Evolutionary conservation across 2,329 filamentous ascomycete genomes (phyloP), one percentile per base, ranked within the genome.

Genomic region (Cryoendolithus antarcticus): DNA sequence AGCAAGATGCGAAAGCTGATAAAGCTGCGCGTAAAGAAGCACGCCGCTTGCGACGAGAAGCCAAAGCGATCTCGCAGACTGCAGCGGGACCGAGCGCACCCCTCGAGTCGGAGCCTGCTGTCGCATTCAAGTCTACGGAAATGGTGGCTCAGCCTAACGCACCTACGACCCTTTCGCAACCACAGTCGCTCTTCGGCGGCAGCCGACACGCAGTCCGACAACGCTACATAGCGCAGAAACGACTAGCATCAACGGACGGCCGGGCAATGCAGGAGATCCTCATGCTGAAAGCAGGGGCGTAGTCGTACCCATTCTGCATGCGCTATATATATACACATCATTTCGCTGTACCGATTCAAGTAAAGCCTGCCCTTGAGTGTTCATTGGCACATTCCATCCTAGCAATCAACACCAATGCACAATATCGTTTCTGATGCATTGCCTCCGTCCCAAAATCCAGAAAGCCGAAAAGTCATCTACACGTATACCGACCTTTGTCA

Each of bases 181-280:
- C 35, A 7, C 10, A 21, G 7, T 30, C 52, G 19, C 42, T 43
- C 24, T 36, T 42, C 12, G 47, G 42, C 9, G 51, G 54, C 37
- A 35, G 44, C 30, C 74, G 86, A 47, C 83, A 88, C 57, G 74
- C 82, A 39, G 76, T 88, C 34, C 71, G 89, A 46, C 77, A 83
- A 49, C 73, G 85, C 44, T 85, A 88, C 60, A 94, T 96, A 53
- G 81, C 81, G 41, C 84, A 91, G 52, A 96, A 96, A 68, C 79
- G 77, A 52, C 75, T 80, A 65, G 86, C 88, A 2, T 74, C 86
- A 42, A 73, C 86, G 65, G 83, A 95, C 59, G 72, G 79, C 35
- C 77, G 81, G 54, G 84, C 86, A 9, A 63, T 96, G 55, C 89
- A 88, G 59, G 86, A 95, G 75, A 82, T 82, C 54, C 78, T 82